Base-by-base conservation (phyloP, 495 filamentous ascomycete genomes). In the Trichoderma asperelloides region DNA sequence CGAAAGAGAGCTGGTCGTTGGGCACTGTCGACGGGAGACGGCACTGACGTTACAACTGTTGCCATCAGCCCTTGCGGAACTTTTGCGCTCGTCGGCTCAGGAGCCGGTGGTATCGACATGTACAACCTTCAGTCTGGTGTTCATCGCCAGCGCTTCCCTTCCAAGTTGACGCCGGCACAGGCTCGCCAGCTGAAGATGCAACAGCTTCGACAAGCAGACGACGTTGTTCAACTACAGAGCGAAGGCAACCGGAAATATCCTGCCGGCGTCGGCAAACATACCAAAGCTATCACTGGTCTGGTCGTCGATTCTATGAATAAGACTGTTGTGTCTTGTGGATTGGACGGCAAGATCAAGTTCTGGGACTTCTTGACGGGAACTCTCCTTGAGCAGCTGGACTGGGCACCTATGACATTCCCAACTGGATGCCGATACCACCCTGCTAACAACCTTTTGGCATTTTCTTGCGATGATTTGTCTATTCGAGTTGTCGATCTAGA, bases 321-420 rank as follows among this genome's bases (percentile, higher is more conserved):
- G 47, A 85, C 82, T 25, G 82, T 97, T 63, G 87, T 95, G 40
- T 96, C 92, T 66, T 96, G 91, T 74, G 87, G 91, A 2, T 76
- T 92, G 28, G 95, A 99, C 75, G 96, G 96, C n/a, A 95, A 88
- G 73, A 82, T 99, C 69, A 98, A 98, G 81, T 98, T 99, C 75
- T 99, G 95, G 95, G 92, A 96, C 69, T 95, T 98, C 65, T 77
- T 83, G 12, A 89, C 90, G 2, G 94, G 93, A 8, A 81, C 83
- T 64, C 82, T 97, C 2, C 74, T 91, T 18, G 85, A 93, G 69
- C 87, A 97, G 72, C 86, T 98, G 57, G 85, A 96, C 74, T 96
- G 91, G 93, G 83, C 86, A 68, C 87, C 87, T 5, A 92, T 90
- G 84, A 85, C 89, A n/a, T 84, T 87, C 21, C 83, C 88, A 65